These are phyloP conservation scores for Funneliformis caledonium DNA, from an alignment of 371 early-diverging fungal species.

Conservation along the genomic window DNA sequence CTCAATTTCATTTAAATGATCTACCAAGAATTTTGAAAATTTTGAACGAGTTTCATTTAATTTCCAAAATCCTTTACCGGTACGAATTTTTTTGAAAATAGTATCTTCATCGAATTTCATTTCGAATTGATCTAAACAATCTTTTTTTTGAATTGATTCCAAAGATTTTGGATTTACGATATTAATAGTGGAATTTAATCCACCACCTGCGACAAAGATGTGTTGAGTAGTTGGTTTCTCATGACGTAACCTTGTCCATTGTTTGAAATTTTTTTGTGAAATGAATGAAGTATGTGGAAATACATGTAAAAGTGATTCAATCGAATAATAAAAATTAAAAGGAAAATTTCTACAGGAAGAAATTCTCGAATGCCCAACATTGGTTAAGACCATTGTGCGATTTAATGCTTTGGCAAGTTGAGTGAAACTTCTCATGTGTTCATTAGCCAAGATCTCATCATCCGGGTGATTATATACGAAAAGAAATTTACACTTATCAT, in stretches of 20 bases:
- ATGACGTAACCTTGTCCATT: not conserved
- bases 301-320: not conserved
- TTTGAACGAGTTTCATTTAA: not conserved
- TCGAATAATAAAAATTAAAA: conserved; percentile 25
- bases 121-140: not conserved
- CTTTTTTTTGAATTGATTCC: not conserved
- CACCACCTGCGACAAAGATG: not conserved
- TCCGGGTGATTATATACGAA: conserved; percentile 23
- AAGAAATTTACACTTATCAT: conserved; percentile 30
- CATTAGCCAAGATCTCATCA: conserved; percentile 37
- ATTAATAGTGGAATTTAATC: not conserved
- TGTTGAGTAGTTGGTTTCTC: not conserved
- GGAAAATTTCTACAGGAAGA: not conserved
- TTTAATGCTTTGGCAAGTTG: conserved; percentile 6
- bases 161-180: not conserved
- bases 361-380: conserved; percentile 20
- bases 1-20: not conserved
- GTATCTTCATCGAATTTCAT: not conserved
- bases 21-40: not conserved
- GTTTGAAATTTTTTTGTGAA: conserved; percentile 7
- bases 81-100: not conserved
- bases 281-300: not conserved
- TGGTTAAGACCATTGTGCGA: conserved; percentile 5
- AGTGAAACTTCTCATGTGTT: conserved; percentile 17
- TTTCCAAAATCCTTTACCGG: not conserved